A percentile compares a stretch with the other conserved stretches of the same genome.
Evolutionary conservation across 805 yeast genomes (phyloP).

Genomic region (Candida pseudofarinosa): DNA sequence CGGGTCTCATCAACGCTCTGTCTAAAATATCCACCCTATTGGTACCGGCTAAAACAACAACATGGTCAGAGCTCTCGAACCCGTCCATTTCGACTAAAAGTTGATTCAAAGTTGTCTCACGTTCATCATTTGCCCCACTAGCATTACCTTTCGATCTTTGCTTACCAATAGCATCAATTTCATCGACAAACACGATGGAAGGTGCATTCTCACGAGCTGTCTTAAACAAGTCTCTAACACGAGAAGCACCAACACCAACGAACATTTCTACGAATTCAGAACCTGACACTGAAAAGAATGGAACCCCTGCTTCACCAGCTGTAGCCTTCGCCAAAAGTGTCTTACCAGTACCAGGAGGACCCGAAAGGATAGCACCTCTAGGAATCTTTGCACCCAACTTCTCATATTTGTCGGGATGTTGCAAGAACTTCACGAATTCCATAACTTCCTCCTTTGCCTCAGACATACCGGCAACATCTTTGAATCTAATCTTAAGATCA

Average conservation of each 20-base stretch:
- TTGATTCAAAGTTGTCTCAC: slow-evolving; percentile 95
- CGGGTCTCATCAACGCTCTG: slow-evolving; percentile 91
- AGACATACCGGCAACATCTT: slow-evolving; percentile 95
- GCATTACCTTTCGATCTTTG: slow-evolving; percentile 72
- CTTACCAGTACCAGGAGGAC: slow-evolving; percentile 99
- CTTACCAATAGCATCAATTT: slow-evolving; percentile 98
- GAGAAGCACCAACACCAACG: slow-evolving; percentile 98
- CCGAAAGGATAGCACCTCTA: slow-evolving; percentile 94
- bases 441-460: slow-evolving; percentile 97
- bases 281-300: slow-evolving; percentile 93
- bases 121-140: slow-evolving; percentile 88
- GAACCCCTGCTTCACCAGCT: slow-evolving; percentile 99
- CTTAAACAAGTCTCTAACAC: slow-evolving; percentile 92
- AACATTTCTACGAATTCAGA: slow-evolving; percentile 98
- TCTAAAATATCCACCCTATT: slow-evolving; percentile 93
- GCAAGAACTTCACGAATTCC: slow-evolving; percentile 94
- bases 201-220: slow-evolving; percentile 95
- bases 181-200: slow-evolving; percentile 93
- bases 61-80: slow-evolving; percentile 83
- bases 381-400: slow-evolving; percentile 95
- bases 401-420: slow-evolving; percentile 87
- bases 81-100: slow-evolving; percentile 99
- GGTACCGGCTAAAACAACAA: slow-evolving; percentile 96
- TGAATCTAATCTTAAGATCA: slow-evolving; percentile 81
- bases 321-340: slow-evolving; percentile 96